These are phyloP conservation scores for Alopecurus myosuroides DNA, from an alignment of 176 grass and related monocot genomes.

Conservation along the genomic window DNA sequence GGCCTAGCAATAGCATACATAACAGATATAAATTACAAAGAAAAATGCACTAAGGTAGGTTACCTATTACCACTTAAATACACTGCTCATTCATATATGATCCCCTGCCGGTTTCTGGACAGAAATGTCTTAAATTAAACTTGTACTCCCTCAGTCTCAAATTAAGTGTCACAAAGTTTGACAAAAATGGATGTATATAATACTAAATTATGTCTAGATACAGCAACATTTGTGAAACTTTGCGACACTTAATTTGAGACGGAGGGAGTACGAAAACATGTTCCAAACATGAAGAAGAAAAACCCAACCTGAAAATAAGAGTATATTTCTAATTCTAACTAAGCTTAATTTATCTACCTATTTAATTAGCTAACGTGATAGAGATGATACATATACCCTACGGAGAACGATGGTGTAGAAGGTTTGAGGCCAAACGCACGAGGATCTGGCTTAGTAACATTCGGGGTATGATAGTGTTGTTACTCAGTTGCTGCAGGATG, in stretches of 20 bases:
- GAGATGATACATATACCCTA: background rate
- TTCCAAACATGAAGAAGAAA: background rate
- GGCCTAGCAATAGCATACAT: background rate
- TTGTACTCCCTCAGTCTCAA: too few species aligned
- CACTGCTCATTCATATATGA: background rate
- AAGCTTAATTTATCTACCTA: background rate
- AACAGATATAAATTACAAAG: background rate
- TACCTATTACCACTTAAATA: background rate
- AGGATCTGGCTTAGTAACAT: slow-evolving; percentile 89
- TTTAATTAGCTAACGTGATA: slow-evolving; percentile 4
- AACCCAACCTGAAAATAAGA: background rate
- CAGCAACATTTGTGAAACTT: too few species aligned
- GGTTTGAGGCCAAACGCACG: slow-evolving; percentile 99
- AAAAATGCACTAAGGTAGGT: too few species aligned
- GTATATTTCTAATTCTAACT: background rate
- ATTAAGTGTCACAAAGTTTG: too few species aligned
- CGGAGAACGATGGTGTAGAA: slow-evolving; percentile 95
- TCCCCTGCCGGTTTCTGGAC: background rate
- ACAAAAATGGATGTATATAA: too few species aligned
- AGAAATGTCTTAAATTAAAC: background rate
- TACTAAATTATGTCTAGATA: too few species aligned
- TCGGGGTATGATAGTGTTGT: slow-evolving; percentile 66
- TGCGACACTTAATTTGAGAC: too few species aligned
- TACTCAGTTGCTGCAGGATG: slow-evolving; percentile 11
- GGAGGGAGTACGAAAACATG: too few species aligned